phyloP scores from a whole-genome alignment of 1,284 basidiomycete species.

The Sanguinoderma infundibulare region DNA sequence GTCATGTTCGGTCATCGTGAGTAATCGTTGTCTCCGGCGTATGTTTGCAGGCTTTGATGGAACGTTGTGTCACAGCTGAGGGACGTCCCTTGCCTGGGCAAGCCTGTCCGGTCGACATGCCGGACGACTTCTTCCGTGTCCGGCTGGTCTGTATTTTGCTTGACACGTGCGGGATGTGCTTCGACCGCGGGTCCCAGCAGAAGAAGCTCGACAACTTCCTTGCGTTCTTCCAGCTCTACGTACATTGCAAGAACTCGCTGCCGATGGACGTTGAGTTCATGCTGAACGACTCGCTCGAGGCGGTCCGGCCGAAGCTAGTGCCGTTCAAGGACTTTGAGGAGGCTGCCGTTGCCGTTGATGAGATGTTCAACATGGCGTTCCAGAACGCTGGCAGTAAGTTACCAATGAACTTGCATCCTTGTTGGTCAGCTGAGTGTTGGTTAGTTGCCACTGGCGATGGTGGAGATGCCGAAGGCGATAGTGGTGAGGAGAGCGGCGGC shows the following conservation, averaged over 20 bases:
- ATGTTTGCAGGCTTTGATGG: constrained; percentile 21
- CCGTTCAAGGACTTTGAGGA: constrained; percentile 81
- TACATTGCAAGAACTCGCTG: constrained; percentile 83
- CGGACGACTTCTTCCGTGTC: constrained; percentile 95
- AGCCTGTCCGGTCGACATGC: constrained; percentile 81
- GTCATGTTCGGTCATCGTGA: constrained; percentile 96
- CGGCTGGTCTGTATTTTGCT: constrained; percentile 91
- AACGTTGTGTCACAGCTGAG: constrained; percentile 60
- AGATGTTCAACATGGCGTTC: constrained; percentile 75
- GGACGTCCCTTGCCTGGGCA: constrained; percentile 88
- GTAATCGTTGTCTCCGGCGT: constrained; percentile 38
- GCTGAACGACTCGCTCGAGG: constrained; percentile 93
- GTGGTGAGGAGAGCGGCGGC: constrained; percentile 74
- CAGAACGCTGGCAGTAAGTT: constrained; percentile 61
- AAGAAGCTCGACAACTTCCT: constrained; percentile 94
- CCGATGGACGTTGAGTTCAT: constrained; percentile 99
- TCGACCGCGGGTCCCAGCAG: constrained; percentile 89
- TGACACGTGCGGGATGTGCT: constrained; percentile 98
- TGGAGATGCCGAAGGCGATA: constrained; percentile 49
- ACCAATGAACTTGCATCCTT: no score
- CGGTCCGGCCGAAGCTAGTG: constrained; percentile 77
- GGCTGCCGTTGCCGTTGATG: constrained; percentile 87
- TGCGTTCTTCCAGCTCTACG: constrained; percentile 90
- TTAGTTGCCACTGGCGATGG: constrained; percentile 46
- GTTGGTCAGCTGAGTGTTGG: not conserved